These are phyloP conservation scores for Talaromyces albobiverticillius DNA, from an alignment of 2,329 filamentous ascomycete genomes.

Conservation along the genomic window DNA sequence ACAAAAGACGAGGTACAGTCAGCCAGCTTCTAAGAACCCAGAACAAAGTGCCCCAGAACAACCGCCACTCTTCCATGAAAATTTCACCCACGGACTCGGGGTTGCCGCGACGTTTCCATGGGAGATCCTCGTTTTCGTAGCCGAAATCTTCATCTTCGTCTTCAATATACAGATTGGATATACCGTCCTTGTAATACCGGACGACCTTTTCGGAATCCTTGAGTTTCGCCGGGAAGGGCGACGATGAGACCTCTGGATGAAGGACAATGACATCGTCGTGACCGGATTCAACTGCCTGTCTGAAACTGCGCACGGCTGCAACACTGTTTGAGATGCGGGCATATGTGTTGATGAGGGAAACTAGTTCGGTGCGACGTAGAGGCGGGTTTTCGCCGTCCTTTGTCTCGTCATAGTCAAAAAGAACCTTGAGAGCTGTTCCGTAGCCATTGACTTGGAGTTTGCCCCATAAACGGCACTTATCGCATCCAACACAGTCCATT, in stretches of 20 bases:
- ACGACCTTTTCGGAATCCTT: conserved; percentile 18
- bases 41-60: conserved; percentile 61
- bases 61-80: conserved; percentile 61
- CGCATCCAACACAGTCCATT: conserved; percentile 98
- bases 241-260: conserved; percentile 26
- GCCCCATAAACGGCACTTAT: conserved; percentile 97
- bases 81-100: conserved; percentile 54
- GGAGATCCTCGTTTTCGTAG: conserved; percentile 33
- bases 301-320: conserved; percentile 70
- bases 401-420: conserved; percentile 84
- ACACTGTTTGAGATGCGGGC: conserved; percentile 81
- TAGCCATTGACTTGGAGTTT: conserved; percentile 95
- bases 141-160: conserved; percentile 44
- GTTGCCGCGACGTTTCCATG: conserved; percentile 31
- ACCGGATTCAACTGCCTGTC: conserved; percentile 43
- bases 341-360: conserved; percentile 92
- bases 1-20: conserved; percentile 65
- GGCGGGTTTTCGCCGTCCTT: conserved; percentile 63
- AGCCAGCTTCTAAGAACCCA: conserved; percentile 71
- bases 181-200: conserved; percentile 32
- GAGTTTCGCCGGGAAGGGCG: conserved; percentile 16
- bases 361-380: conserved; percentile 84
- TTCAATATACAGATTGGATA: conserved; percentile 34
- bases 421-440: conserved; percentile 87
- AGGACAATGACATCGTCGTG: conserved; percentile 30